These are phyloP conservation scores for Salix brachista DNA, from an alignment of 345 rosid genomes.

Conservation along the genomic window DNA sequence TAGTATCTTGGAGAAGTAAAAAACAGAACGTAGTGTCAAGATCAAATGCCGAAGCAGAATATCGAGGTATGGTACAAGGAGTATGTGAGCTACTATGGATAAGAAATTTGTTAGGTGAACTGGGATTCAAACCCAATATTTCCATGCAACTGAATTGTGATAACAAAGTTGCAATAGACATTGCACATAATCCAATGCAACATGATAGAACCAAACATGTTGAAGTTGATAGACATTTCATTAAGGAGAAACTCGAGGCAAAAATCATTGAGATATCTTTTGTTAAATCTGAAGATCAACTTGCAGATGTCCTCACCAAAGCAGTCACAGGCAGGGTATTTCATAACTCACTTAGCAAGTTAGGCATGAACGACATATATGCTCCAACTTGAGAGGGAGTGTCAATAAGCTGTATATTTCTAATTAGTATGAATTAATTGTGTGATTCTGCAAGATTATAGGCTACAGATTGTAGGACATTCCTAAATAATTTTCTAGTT, in stretches of 20 bases:
- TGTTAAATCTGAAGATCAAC: neutral
- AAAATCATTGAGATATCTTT: too few relatives aligned
- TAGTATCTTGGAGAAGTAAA: neutral
- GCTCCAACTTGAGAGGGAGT: neutral
- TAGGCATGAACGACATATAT: neutral
- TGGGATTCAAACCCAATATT: neutral
- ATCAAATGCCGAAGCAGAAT: neutral
- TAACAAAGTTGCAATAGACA: neutral
- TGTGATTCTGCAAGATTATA: neutral
- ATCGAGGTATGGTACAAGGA: neutral
- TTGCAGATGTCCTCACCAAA: neutral
- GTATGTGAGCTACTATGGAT: neutral
- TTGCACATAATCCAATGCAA: neutral
- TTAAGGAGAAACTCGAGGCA: neutral
- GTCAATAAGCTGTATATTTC: too few relatives aligned
- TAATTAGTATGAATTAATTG: neutral
- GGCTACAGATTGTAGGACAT: neutral
- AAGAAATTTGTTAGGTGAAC: neutral
- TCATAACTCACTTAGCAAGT: neutral
- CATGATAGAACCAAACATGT: neutral
- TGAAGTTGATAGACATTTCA: neutral
- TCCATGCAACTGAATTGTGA: neutral
- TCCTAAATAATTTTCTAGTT: too few relatives aligned
- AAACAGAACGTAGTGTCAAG: neutral
- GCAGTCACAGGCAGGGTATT: neutral